These are phyloP conservation scores for Rhynchospora pubera DNA, from an alignment of 176 grass and related monocot species.

Conservation along the genomic window DNA sequence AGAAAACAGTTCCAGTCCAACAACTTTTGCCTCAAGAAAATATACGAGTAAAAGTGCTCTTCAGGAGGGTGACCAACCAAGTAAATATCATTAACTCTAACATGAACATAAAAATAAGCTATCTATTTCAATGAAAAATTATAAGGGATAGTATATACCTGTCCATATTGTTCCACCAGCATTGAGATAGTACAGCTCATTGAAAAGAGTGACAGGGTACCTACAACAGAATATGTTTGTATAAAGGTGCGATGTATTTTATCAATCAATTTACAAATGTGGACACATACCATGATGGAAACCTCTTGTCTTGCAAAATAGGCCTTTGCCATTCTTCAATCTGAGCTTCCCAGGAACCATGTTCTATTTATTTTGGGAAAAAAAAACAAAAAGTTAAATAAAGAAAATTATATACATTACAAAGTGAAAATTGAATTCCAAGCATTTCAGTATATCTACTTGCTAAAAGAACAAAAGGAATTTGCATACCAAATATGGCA, in stretches of 20 bases:
- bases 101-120: conserved; percentile 21
- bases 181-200: conserved; percentile 99
- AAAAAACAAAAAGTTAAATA: conserved; percentile 27
- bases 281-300: conserved; percentile 61
- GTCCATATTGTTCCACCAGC: conserved; percentile 99
- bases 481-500: conserved; percentile 63
- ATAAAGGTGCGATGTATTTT: not conserved
- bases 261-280: conserved; percentile 18
- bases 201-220: conserved; percentile 93
- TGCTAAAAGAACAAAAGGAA: conserved; percentile 5
- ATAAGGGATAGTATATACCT: conserved; percentile 34
- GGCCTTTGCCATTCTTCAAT: conserved; percentile 93
- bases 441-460: not conserved
- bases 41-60: no score
- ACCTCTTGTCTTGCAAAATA: conserved; percentile 74
- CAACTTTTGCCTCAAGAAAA: no score
- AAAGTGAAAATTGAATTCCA: not conserved
- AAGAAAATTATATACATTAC: conserved; percentile 8
- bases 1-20: no score
- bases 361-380: conserved; percentile 43
- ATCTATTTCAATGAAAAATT: not conserved
- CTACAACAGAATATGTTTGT: conserved; percentile 40
- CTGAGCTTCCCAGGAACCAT: conserved; percentile 71
- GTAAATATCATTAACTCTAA: not conserved
- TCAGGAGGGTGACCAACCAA: not conserved